Percentiles rank a stretch among this genome's conserved stretches.
Evolutionary conservation across 805 yeast genomes (phyloP).

Genomic region (Monosporozyma aerobia): DNA sequence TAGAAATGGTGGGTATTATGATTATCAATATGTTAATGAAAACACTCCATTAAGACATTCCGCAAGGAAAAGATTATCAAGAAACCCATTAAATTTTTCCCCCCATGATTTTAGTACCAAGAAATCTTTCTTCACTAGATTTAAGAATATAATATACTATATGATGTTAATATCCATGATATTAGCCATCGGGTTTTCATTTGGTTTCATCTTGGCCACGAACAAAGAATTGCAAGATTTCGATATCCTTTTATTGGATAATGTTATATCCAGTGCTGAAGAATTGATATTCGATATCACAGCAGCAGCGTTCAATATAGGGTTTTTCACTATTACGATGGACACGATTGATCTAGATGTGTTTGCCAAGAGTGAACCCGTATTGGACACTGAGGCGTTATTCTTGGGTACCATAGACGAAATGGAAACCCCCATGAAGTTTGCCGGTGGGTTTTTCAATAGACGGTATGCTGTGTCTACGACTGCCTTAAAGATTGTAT

Average conservation of each 20-base stretch:
- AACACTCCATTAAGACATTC: constrained; percentile 14
- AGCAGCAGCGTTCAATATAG: constrained; percentile 80
- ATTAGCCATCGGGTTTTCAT: constrained; percentile 63
- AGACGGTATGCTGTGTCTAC: constrained; percentile 48
- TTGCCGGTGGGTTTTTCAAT: constrained; percentile 70
- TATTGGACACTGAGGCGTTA: constrained; percentile 46
- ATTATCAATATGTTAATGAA: constrained; percentile 10
- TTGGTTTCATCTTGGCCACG: constrained; percentile 80
- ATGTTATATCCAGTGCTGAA: constrained; percentile 71
- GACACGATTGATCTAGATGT: constrained; percentile 67
- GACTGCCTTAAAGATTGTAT: constrained; percentile 61
- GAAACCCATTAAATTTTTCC: constrained; percentile 29
- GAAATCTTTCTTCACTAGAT: constrained; percentile 23
- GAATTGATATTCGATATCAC: constrained; percentile 74
- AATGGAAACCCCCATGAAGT: constrained; percentile 64
- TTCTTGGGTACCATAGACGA: constrained; percentile 58
- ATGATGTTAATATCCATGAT: constrained; percentile 36
- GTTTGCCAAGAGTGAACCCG: constrained; percentile 54
- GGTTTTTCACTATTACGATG: constrained; percentile 60
- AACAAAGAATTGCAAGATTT: constrained; percentile 73
- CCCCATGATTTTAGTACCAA: constrained; percentile 41
- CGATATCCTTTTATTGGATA: constrained; percentile 49
- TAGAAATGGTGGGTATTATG: background rate
- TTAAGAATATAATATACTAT: constrained; percentile 31
- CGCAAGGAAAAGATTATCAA: constrained; percentile 11